These are phyloP conservation scores for Populus simonii DNA, from an alignment of 345 rosid species.

Conservation along the genomic window DNA sequence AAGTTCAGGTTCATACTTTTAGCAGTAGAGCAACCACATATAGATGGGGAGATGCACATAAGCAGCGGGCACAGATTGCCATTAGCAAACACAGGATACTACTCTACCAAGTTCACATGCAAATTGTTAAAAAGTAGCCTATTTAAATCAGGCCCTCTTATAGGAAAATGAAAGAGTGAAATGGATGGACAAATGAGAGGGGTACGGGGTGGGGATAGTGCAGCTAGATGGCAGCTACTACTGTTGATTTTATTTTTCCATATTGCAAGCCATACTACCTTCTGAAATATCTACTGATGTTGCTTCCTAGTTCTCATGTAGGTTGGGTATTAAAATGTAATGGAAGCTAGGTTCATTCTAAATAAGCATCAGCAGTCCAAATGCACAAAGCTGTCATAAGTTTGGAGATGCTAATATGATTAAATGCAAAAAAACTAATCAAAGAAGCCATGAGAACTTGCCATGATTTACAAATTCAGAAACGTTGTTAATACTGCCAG, in stretches of 20 bases:
- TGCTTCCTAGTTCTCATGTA: no score
- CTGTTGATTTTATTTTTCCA: neutral
- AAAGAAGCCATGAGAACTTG: constrained; percentile 24
- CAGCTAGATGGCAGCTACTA: neutral
- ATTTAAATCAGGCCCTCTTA: neutral
- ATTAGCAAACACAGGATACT: neutral
- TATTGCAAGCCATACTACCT: neutral
- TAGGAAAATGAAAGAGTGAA: neutral
- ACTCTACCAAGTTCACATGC: neutral
- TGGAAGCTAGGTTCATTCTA: neutral
- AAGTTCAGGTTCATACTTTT: neutral
- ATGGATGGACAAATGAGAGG: neutral
- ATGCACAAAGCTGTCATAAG: neutral
- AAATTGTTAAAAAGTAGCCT: neutral
- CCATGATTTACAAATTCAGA: constrained; percentile 75
- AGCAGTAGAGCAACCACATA: neutral
- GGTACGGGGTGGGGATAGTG: neutral
- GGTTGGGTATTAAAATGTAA: neutral
- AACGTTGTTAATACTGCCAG: constrained; percentile 34
- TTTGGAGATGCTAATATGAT: neutral
- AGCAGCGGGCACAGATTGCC: neutral
- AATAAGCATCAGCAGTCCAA: neutral
- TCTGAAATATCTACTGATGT: no score
- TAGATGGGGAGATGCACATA: neutral
- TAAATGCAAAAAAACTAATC: neutral